Evolutionary conservation across 2,329 filamentous ascomycete species (phyloP), one percentile per base, ranked within the genome.

Genomic region (Fusarium sp.): DNA sequence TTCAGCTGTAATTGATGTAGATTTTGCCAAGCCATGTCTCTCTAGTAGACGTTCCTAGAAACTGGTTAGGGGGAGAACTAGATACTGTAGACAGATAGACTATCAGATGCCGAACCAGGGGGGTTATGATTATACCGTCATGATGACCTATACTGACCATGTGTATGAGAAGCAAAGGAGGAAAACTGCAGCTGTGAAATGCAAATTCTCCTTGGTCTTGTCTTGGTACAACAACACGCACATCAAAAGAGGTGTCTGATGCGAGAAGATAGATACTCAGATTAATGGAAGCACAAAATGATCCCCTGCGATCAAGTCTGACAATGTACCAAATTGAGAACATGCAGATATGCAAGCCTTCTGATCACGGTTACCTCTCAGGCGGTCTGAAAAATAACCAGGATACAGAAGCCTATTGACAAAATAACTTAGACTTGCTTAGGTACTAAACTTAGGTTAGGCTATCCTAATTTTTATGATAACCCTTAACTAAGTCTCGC

Each of bases 171-270:
- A 19, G 61, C 19, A 41, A 42, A 37, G 18, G 43, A 19, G 41
- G n/a, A 37, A 50, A 31, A 25, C 25, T 30, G 31, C 45, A 61
- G 46, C 42, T 45, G 31, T 43, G 23, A 53, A 48, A 58, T 54
- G 64, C 44, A 71, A 65, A 52, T 68, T 61, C 58, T 59, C 54
- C 67, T 68, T 31, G 18, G 30, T 25, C 18, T 14, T 52, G 42
- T 62, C 43, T 54, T 13, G 14, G 59, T 69, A 56, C 44, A 30
- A 65, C 62, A 48, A 34, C 45, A 31, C 19, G 42, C 50, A 49
- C 51, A 49, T 71, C 69, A 18, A 71, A 71, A 71, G 43, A 69
- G 69, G 69, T 41, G 68, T 45, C 65, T 34, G 61, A 69, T 63
- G 69, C 69, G 69, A 71, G 69, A 66, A 45, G 42, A 26, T 28